Evolutionary conservation across 768 basidiomycete genomes (phyloP).

Genomic region (Phaeolepiota aurea): DNA sequence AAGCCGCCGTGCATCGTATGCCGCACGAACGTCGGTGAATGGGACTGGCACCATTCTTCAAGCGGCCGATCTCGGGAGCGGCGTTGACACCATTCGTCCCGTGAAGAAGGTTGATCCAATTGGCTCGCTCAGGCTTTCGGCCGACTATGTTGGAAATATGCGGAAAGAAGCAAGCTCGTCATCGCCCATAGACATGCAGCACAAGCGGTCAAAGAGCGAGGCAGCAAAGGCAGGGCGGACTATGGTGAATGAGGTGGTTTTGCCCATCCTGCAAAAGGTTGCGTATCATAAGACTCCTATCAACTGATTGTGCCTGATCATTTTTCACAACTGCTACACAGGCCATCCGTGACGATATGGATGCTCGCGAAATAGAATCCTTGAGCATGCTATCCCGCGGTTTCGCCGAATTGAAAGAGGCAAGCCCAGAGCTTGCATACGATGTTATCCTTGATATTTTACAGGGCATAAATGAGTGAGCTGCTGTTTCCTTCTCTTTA

Average conservation of each 20-base stretch:
- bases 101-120: constrained; percentile 85
- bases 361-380: constrained; percentile 81
- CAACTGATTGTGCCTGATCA: neutral
- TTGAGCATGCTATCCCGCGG: constrained; percentile 86
- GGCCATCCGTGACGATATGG: constrained; percentile 79
- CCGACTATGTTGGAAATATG: constrained; percentile 73
- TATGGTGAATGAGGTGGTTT: constrained; percentile 77
- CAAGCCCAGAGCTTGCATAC: constrained; percentile 82
- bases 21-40: constrained; percentile 54
- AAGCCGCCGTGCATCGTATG: constrained; percentile 68
- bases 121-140: constrained; percentile 67
- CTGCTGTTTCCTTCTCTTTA: neutral
- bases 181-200: constrained; percentile 41
- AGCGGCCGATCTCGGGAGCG: constrained; percentile 80
- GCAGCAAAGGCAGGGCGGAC: constrained; percentile 52
- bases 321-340: constrained; percentile 15
- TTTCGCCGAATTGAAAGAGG: constrained; percentile 76
- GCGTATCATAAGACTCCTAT: constrained; percentile 13
- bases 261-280: constrained; percentile 74
- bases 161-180: constrained; percentile 44
- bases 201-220: constrained; percentile 47
- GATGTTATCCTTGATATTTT: constrained; percentile 84
- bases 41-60: constrained; percentile 68
- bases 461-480: constrained; percentile 86
- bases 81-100: constrained; percentile 86